These are phyloP conservation scores for Ilyonectria destructans DNA, from an alignment of 2,329 filamentous ascomycete species.

Conservation along the genomic window DNA sequence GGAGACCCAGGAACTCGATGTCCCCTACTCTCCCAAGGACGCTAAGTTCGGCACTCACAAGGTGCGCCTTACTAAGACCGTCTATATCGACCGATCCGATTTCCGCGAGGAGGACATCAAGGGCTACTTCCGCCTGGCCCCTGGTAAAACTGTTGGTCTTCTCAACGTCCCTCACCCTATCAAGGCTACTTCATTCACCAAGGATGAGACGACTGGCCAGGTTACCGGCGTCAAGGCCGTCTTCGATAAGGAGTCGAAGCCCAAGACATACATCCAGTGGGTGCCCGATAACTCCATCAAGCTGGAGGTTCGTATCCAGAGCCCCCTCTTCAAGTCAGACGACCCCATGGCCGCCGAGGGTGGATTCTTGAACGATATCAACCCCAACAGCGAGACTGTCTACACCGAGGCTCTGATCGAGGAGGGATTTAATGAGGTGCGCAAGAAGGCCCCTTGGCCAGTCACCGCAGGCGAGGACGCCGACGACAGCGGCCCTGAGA, in stretches of 20 bases:
- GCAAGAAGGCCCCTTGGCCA: constrained; percentile 83
- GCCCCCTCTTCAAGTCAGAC: constrained; percentile 88
- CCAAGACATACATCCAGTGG: constrained; percentile 94
- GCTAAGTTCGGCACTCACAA: constrained; percentile 75
- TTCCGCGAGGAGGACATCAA: constrained; percentile 83
- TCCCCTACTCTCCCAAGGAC: constrained; percentile 90
- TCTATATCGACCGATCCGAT: constrained; percentile 89
- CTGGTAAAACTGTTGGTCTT: constrained; percentile 83
- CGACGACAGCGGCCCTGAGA: constrained; percentile 77
- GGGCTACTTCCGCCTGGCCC: constrained; percentile 86
- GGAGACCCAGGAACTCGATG: constrained; percentile 68
- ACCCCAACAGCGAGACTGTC: constrained; percentile 87
- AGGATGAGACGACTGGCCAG: constrained; percentile 75
- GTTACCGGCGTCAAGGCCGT: constrained; percentile 76
- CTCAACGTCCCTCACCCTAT: constrained; percentile 82
- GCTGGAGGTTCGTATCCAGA: constrained; percentile 85
- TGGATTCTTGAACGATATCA: constrained; percentile 88
- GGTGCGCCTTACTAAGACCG: constrained; percentile 78
- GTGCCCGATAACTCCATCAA: constrained; percentile 78
- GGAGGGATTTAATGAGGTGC: constrained; percentile 85
- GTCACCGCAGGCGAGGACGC: constrained; percentile 81
- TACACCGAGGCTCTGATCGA: constrained; percentile 86
- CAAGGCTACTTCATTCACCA: constrained; percentile 79
- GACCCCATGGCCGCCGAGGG: constrained; percentile 84
- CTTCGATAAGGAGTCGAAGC: constrained; percentile 80